Evolutionary conservation across 441 rosid species (phyloP).

Genomic region (Erodium texanum): DNA sequence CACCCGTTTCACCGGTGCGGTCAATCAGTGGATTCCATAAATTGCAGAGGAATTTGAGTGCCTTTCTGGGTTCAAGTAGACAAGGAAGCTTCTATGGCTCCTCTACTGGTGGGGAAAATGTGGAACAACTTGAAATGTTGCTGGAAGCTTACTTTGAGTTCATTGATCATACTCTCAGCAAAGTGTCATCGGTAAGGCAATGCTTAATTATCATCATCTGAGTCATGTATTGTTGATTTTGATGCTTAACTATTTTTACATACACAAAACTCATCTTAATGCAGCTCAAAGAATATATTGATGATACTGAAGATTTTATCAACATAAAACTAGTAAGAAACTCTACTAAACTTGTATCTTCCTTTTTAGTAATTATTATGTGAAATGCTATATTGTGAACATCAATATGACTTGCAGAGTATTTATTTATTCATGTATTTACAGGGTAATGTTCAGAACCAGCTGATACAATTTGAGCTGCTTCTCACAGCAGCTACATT

Average conservation of each 20-base stretch:
- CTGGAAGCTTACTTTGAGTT: slow-evolving; percentile 85
- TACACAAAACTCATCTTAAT: too few species aligned
- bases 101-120: slow-evolving; percentile 50
- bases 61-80: slow-evolving; percentile 48
- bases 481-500: slow-evolving; percentile 97
- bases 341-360: background rate
- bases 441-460: slow-evolving; percentile 95
- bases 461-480: slow-evolving; percentile 82
- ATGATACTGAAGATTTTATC: slow-evolving; percentile 95
- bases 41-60: slow-evolving; percentile 86
- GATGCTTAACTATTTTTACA: too few species aligned
- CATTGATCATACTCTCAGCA: slow-evolving; percentile 76
- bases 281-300: slow-evolving; percentile 94
- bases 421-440: background rate
- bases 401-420: background rate
- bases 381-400: background rate
- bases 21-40: slow-evolving; percentile 40
- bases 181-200: slow-evolving; percentile 65
- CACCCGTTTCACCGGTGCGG: slow-evolving; percentile 81
- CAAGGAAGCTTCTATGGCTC: slow-evolving; percentile 63
- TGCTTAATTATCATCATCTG: too few species aligned
- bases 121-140: slow-evolving; percentile 92
- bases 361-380: too few species aligned
- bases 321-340: slow-evolving; percentile 77
- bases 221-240: too few species aligned